Percentiles rank a stretch among this genome's conserved stretches.
Conservation (phyloP, 352 stramenopile genomes). For the Phytophthora fragariaefolia region DNA sequence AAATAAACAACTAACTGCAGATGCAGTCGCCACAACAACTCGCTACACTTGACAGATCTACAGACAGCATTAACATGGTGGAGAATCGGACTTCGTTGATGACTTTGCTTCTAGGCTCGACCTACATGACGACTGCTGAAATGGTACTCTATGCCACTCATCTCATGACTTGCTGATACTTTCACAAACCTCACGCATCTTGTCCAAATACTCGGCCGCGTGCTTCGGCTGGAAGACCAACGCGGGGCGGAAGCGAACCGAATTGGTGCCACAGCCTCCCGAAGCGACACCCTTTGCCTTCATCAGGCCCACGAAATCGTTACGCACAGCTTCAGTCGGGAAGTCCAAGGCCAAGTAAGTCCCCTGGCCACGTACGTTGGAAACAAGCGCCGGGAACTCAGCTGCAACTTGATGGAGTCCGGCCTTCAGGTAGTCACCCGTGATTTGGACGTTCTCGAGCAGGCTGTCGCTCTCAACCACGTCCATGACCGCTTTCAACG, state of each 20-base stretch:
- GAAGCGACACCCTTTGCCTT: conserved; percentile 67
- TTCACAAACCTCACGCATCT: conserved; percentile 64
- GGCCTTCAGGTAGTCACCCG: conserved; percentile 66
- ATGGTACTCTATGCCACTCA: not conserved
- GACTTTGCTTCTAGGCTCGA: conserved; percentile 30
- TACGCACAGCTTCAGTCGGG: conserved; percentile 62
- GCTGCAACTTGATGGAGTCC: conserved; percentile 54
- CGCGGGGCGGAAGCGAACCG: conserved; percentile 79
- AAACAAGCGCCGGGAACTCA: conserved; percentile 65
- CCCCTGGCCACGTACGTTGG: conserved; percentile 77
- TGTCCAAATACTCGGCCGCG: conserved; percentile 75
- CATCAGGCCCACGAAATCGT: conserved; percentile 67
- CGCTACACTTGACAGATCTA: not conserved
- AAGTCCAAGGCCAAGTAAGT: conserved; percentile 87
- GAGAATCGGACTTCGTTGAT: conserved; percentile 10
- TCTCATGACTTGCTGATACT: conserved; percentile 28
- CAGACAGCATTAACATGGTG: not conserved
- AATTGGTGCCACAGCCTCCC: conserved; percentile 70
- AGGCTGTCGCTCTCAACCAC: conserved; percentile 63
- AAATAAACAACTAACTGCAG: not conserved
- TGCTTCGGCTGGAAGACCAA: conserved; percentile 84
- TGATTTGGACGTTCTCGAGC: conserved; percentile 79
- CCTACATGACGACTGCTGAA: conserved; percentile 5
- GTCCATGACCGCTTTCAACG: conserved; percentile 76
- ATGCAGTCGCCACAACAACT: not conserved